phyloP scores from a whole-genome alignment of 345 rosid genomes.

The Litchi chinensis region DNA sequence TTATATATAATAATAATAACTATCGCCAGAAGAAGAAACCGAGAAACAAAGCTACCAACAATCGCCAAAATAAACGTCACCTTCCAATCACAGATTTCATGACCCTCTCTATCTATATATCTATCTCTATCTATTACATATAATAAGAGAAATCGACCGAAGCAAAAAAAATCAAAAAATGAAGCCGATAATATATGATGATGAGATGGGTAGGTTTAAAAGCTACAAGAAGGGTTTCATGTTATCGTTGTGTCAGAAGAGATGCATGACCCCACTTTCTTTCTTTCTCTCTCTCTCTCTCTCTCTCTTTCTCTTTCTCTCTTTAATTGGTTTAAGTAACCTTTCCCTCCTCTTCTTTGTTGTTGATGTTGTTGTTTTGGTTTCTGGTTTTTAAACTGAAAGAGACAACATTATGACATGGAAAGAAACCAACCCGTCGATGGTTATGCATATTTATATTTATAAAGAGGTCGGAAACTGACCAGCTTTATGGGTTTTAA shows the following conservation, averaged over 20 bases:
- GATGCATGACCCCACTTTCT: conserved; percentile 34
- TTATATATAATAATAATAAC: background rate
- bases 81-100: conserved; percentile 26
- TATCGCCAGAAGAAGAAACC: background rate
- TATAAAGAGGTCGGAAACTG: conserved; percentile 24
- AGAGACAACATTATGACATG: conserved; percentile 19
- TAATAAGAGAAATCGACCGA: background rate
- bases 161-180: background rate
- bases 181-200: conserved; percentile 4
- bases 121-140: too few relatives aligned
- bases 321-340: conserved; percentile 19
- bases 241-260: conserved; percentile 39
- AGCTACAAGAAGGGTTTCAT: conserved; percentile 19
- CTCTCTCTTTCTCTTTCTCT: conserved; percentile 5
- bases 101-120: background rate
- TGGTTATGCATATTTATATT: background rate
- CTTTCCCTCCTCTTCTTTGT: conserved; percentile 20
- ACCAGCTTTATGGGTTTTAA: conserved; percentile 14
- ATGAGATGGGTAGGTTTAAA: conserved; percentile 25
- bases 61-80: conserved; percentile 17
- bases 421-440: conserved; percentile 1
- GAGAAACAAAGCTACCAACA: conserved; percentile 2
- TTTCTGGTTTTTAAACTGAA: conserved; percentile 28
- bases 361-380: background rate
- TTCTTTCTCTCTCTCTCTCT: conserved; percentile 5